Conservation (phyloP, 2,329 filamentous ascomycete species). For the Lecanicillium sp. region DNA sequence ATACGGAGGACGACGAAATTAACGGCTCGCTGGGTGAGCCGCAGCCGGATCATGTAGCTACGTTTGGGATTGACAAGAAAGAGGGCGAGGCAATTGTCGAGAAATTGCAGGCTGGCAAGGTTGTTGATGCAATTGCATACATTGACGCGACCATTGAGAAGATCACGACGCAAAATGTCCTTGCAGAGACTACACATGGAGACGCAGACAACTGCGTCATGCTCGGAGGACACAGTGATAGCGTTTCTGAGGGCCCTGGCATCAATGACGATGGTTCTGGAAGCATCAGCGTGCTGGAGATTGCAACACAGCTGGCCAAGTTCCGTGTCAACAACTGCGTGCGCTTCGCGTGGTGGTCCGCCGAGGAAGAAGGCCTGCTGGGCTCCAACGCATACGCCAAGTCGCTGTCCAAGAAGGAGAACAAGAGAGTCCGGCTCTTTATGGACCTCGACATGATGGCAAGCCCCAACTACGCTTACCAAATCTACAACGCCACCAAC, state of each 20-base stretch:
- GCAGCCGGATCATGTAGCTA: constrained; percentile 52
- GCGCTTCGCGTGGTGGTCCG: constrained; percentile 60
- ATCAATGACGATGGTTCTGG: constrained; percentile 76
- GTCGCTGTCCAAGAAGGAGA: constrained; percentile 47
- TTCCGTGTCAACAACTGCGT: constrained; percentile 57
- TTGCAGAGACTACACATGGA: constrained; percentile 52
- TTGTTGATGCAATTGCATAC: constrained; percentile 47
- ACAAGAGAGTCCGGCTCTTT: constrained; percentile 53
- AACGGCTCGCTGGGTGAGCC: constrained; percentile 62
- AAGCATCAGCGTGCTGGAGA: constrained; percentile 51
- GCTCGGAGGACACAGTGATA: constrained; percentile 57
- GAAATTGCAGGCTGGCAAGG: constrained; percentile 41
- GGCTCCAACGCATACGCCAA: constrained; percentile 55
- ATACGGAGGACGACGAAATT: constrained; percentile 55
- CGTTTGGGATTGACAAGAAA: constrained; percentile 54
- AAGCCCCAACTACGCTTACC: constrained; percentile 57
- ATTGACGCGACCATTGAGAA: constrained; percentile 48
- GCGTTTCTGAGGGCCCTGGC: constrained; percentile 55
- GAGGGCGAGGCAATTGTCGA: constrained; percentile 49
- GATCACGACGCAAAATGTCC: constrained; percentile 49
- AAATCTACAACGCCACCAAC: constrained; percentile 66
- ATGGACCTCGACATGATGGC: constrained; percentile 66
- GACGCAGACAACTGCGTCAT: constrained; percentile 57
- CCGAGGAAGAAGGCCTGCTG: constrained; percentile 57
- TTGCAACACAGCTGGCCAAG: constrained; percentile 49